A percentile compares a stretch with the other conserved stretches of the same genome.
Conservation (phyloP, 768 basidiomycete genomes). For the Mrakia blollopis region DNA sequence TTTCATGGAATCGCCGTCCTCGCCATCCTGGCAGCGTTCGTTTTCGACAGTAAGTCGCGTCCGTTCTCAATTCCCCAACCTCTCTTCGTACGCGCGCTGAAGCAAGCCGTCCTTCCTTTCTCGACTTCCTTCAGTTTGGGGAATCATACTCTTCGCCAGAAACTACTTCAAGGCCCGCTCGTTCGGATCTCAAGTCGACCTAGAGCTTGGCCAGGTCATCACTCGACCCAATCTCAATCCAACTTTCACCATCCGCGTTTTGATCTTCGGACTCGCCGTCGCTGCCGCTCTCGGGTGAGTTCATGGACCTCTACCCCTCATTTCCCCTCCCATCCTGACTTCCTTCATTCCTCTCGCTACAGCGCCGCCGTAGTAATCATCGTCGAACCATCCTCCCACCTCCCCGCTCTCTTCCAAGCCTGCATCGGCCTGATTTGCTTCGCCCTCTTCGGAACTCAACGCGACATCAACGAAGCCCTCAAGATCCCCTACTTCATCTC, state of each 20-base stretch:
- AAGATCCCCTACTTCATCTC: neutral
- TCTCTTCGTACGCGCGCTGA: neutral
- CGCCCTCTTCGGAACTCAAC: slow-evolving; percentile 10
- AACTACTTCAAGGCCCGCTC: neutral
- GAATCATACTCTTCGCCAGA: neutral
- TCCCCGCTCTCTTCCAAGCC: neutral
- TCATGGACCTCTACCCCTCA: neutral
- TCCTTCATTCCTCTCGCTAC: neutral
- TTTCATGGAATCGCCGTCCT: neutral
- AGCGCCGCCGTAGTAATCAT: slow-evolving; percentile 7
- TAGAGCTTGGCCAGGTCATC: neutral
- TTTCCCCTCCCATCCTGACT: neutral
- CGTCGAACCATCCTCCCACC: neutral
- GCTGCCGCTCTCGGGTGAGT: neutral
- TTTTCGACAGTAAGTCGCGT: neutral
- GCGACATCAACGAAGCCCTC: neutral
- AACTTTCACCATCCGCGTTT: neutral
- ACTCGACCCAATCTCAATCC: neutral
- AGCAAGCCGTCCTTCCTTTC: neutral
- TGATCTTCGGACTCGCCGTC: neutral
- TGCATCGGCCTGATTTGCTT: neutral
- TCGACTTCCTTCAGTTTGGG: neutral
- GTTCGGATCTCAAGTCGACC: slow-evolving; percentile 6
- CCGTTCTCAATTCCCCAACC: neutral
- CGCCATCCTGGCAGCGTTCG: neutral